A percentile compares a stretch with the other conserved stretches of the same genome.
phyloP scores from a whole-genome alignment of 306 rosid species.

The Mucuna pruriens region DNA sequence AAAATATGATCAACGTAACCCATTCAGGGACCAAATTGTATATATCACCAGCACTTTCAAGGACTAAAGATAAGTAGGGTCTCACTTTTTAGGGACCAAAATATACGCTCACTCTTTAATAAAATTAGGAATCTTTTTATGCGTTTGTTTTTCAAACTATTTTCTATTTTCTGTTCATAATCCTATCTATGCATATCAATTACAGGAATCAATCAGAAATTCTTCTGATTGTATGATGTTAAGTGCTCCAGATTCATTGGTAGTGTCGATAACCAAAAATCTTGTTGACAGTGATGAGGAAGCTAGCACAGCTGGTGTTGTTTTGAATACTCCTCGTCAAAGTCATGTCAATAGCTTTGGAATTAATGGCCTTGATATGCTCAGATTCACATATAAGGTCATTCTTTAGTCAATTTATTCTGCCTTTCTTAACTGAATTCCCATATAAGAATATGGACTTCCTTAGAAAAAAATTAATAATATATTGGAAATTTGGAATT shows the following conservation, averaged over 20 bases:
- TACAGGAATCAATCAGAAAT: constrained; percentile 94
- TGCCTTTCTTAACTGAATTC: constrained; percentile 12
- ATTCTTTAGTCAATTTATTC: constrained; percentile 37
- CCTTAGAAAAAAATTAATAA: neutral
- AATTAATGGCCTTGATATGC: constrained; percentile 83
- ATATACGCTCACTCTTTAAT: too few species aligned
- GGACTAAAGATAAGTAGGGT: too few species aligned
- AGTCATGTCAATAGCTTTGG: constrained; percentile 68
- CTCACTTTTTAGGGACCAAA: too few species aligned
- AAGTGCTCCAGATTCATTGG: constrained; percentile 91
- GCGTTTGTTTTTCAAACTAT: constrained; percentile 17
- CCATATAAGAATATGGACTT: constrained; percentile 22
- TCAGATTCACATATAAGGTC: constrained; percentile 90
- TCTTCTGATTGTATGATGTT: constrained; percentile 85
- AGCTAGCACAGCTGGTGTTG: constrained; percentile 47
- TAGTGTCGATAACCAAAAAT: constrained; percentile 68
- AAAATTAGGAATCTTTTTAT: constrained; percentile 22
- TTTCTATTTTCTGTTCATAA: constrained; percentile 22
- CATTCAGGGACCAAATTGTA: too few species aligned
- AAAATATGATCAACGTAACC: too few species aligned
- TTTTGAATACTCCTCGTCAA: constrained; percentile 59
- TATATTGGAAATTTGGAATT: constrained; percentile 39
- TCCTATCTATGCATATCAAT: constrained; percentile 40
- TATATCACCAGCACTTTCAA: too few species aligned
- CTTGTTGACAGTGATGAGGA: constrained; percentile 63